Evolutionary conservation across 768 basidiomycete genomes (phyloP).

Genomic region (Glaciozyma antarctica): DNA sequence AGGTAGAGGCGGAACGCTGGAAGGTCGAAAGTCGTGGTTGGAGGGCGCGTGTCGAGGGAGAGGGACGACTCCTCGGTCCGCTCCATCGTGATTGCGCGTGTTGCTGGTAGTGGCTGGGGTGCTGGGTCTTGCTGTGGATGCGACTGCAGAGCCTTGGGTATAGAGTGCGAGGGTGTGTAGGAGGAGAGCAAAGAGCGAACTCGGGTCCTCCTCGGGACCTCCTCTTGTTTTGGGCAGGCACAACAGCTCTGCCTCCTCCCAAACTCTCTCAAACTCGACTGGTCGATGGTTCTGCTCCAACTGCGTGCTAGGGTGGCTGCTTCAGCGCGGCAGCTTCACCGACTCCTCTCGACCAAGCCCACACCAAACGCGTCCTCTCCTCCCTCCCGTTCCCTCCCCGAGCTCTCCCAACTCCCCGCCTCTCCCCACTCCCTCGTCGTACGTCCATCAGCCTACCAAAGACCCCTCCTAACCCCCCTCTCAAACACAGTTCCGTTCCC

Average conservation of each 20-base stretch:
- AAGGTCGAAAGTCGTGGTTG: not conserved
- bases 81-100: not conserved
- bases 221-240: not conserved
- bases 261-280: not conserved
- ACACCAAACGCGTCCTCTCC: too few species aligned
- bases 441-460: not conserved
- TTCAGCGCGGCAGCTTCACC: too few species aligned
- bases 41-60: not conserved
- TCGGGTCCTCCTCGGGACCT: not conserved
- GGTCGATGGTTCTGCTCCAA: too few species aligned
- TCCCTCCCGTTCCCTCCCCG: not conserved
- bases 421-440: not conserved
- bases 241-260: not conserved
- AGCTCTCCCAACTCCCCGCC: not conserved
- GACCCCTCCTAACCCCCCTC: not conserved
- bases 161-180: not conserved
- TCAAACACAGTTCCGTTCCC: not conserved
- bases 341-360: too few species aligned
- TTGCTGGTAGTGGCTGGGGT: not conserved
- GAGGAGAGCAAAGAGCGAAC: not conserved
- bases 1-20: slow-evolving; percentile 4
- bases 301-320: too few species aligned
- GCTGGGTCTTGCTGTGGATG: not conserved
- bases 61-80: not conserved
- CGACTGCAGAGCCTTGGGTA: not conserved